Evolutionary conservation across 139 green algal species (phyloP), one percentile per base, ranked within the genome.

Genomic region (Diplosphaera chodatii): DNA sequence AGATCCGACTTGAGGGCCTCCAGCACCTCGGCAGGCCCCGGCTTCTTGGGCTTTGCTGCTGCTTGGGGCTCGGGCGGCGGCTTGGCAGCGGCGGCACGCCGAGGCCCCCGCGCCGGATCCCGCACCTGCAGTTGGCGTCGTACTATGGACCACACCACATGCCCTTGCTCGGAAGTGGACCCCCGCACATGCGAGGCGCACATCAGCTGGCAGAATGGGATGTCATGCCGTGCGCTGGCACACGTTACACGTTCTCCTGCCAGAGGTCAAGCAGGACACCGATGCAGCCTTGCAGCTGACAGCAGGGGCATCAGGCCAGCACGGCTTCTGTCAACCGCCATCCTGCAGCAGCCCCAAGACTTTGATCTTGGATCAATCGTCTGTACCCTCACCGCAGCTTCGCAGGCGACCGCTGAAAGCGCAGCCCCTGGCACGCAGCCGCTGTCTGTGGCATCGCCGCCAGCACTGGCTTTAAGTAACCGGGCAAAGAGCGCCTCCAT

Each of bases 401-500:
- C 48, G 48, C 48, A 59, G 48, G 48, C 4, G 16, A 59, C 48
- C 18, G 48, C 48, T 10, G 13, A n/a, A 3, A 59, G 48, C 10
- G 48, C 48, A 3, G 16, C 48, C 13, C 48, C 48, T 3, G 48
- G 16, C 48, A 59, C 48, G 48, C 48, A 59, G 48, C 48, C 48
- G 48, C 48, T 59, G 48, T 59, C 48, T 3, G 48, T 59, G 16
- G 16, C 48, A 18, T 3, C 48, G 48, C 10, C 48, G 48, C 16
- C 48, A 25, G 16, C 8, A 18, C 48, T 18, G 4, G 13, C 32
- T 8, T 67, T 67, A 6, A 67, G 33, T 30, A 86, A 37, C 28
- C 55, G 31, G 10, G 31, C 18, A 16, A 86, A 83, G n/a, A 87
- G 68, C 40, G 78, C 68, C 30, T 40, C 41, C 20, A 74, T 78